These are phyloP conservation scores for Microdochium nivale DNA, from an alignment of 2,329 filamentous ascomycete species.

Conservation along the genomic window DNA sequence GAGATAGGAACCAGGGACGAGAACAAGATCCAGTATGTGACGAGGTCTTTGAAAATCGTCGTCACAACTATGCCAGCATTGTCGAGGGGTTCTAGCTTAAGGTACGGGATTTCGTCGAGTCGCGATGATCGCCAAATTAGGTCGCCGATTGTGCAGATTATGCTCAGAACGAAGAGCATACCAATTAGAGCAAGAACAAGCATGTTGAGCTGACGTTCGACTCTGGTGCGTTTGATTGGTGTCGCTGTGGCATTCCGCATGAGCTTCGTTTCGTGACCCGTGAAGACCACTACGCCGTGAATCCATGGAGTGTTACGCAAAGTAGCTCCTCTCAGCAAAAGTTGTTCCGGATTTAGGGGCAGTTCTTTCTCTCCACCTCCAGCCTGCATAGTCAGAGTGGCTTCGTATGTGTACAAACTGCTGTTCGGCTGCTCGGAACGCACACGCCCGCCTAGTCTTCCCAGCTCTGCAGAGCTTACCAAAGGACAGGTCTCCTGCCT, in stretches of 20 bases:
- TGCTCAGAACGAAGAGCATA: conserved; percentile 75
- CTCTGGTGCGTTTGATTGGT: conserved; percentile 94
- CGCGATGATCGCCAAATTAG: conserved; percentile 65
- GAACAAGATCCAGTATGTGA: conserved; percentile 98
- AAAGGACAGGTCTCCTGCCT: conserved; percentile 85
- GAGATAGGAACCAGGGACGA: conserved; percentile 95
- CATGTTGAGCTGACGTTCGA: conserved; percentile 87
- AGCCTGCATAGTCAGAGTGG: conserved; percentile 81
- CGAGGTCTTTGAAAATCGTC: conserved; percentile 87
- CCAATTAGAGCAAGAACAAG: conserved; percentile 85
- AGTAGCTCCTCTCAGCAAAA: conserved; percentile 86
- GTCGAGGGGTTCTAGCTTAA: conserved; percentile 56
- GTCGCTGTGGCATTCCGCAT: conserved; percentile 98
- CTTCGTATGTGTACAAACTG: conserved; percentile 96
- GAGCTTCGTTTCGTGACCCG: conserved; percentile 94
- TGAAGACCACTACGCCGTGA: conserved; percentile 92
- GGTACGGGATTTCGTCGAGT: conserved; percentile 58
- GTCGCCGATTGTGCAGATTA: conserved; percentile 87
- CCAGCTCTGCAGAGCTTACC: conserved; percentile 79
- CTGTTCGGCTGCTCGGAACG: conserved; percentile 97
- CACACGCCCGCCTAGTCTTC: conserved; percentile 75
- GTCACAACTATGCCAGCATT: conserved; percentile 47
- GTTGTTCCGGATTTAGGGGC: conserved; percentile 81
- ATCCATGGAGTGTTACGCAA: conserved; percentile 96
- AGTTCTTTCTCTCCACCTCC: conserved; percentile 92